phyloP scores from a whole-genome alignment of 441 rosid species.

The Aleurites moluccanus region DNA sequence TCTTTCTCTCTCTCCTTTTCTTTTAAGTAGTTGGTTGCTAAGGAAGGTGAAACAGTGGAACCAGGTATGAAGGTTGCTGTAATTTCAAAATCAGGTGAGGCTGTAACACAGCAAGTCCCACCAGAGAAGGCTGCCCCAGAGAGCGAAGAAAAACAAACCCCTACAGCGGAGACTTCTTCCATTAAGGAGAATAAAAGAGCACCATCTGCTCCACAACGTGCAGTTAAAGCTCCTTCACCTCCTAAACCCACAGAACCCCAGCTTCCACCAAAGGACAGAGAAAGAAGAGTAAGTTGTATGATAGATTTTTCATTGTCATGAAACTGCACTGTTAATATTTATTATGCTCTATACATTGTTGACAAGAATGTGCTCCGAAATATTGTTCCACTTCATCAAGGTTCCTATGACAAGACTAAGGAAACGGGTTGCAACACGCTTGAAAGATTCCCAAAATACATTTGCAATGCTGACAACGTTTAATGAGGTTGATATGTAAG shows the following conservation, averaged over 20 bases:
- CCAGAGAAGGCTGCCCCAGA: constrained; percentile 58
- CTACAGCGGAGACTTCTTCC: constrained; percentile 50
- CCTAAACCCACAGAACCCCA: constrained; percentile 70
- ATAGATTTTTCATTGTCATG: constrained; percentile 1
- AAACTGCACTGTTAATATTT: neutral
- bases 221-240: constrained; percentile 39
- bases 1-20: neutral
- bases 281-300: constrained; percentile 65
- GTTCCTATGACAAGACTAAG: constrained; percentile 94
- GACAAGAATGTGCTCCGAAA: constrained; percentile 9
- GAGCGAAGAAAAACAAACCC: constrained; percentile 35
- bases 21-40: constrained; percentile 50
- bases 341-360: neutral
- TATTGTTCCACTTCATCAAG: constrained; percentile 35
- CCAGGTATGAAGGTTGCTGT: constrained; percentile 78
- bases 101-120: constrained; percentile 61
- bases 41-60: constrained; percentile 91
- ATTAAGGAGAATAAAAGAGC: constrained; percentile 44
- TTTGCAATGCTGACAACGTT: constrained; percentile 88
- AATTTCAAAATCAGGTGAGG: constrained; percentile 73
- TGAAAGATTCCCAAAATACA: constrained; percentile 88
- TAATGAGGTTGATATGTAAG: constrained; percentile 96
- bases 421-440: constrained; percentile 74
- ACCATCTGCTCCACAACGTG: constrained; percentile 21
- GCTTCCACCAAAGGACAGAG: constrained; percentile 93